phyloP scores from a whole-genome alignment of 805 yeast species.

The Cyberlindnera mrakii region DNA sequence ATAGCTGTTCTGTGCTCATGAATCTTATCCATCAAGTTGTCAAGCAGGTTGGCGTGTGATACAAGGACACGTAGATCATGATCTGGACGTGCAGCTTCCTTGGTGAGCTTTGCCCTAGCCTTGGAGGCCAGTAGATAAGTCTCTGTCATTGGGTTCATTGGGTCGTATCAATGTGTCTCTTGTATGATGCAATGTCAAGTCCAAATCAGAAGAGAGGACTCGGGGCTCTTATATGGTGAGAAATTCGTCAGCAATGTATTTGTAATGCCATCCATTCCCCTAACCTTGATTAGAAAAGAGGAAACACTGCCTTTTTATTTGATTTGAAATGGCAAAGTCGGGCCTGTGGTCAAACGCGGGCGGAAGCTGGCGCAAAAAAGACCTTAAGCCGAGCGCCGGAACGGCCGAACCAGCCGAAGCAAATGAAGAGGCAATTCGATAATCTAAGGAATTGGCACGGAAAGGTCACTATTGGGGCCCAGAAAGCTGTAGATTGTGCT shows the following conservation, averaged over 20 bases:
- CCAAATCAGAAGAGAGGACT: neutral
- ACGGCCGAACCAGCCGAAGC: no score
- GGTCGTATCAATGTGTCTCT: neutral
- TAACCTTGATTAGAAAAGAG: neutral
- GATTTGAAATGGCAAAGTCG: conserved; percentile 1
- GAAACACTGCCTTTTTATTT: neutral
- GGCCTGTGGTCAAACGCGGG: neutral
- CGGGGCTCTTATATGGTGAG: neutral
- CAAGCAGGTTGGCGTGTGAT: conserved; percentile 23
- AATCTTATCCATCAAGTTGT: conserved; percentile 20
- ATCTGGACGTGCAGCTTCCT: conserved; percentile 21
- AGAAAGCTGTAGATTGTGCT: no score
- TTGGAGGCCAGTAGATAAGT: conserved; percentile 20
- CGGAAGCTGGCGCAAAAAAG: neutral
- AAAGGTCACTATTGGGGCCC: no score
- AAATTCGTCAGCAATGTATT: neutral
- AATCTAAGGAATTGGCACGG: no score
- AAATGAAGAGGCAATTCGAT: no score
- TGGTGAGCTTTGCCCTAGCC: conserved; percentile 21
- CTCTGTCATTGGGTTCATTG: conserved; percentile 17
- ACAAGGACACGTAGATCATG: conserved; percentile 21
- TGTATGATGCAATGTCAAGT: no score
- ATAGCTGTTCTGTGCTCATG: conserved; percentile 13
- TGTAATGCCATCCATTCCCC: no score
- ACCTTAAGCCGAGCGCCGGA: neutral